A percentile compares a stretch with the other conserved stretches of the same genome.
These are phyloP conservation scores for Lepiota venenata DNA, from an alignment of 768 basidiomycete genomes.

Conservation along the genomic window DNA sequence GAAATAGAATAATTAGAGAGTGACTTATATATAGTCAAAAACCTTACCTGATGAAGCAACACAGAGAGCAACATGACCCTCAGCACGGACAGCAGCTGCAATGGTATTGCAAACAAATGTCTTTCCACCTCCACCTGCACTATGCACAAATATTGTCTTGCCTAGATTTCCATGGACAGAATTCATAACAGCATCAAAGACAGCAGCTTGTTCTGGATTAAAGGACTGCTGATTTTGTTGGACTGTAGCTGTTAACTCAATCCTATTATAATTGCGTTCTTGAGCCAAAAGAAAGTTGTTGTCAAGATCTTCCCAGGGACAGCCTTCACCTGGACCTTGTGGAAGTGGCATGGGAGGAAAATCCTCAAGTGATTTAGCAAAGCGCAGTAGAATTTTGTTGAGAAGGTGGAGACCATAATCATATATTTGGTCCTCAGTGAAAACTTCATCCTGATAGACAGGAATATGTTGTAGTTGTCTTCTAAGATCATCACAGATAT, in stretches of 20 bases:
- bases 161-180: constrained; percentile 19
- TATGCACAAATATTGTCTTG: constrained; percentile 34
- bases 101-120: constrained; percentile 40
- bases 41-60: constrained; percentile 49
- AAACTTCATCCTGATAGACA: constrained; percentile 12
- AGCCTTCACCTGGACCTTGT: background rate
- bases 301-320: constrained; percentile 20
- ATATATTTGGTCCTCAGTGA: constrained; percentile 27
- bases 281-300: constrained; percentile 29
- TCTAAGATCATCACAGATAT: too few species aligned
- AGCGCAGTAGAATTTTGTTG: too few species aligned
- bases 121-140: constrained; percentile 42
- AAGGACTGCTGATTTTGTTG: background rate
- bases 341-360: constrained; percentile 30
- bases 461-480: background rate
- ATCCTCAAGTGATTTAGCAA: constrained; percentile 19
- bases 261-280: constrained; percentile 25
- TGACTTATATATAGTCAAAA: too few species aligned
- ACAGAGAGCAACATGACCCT: constrained; percentile 36
- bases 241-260: background rate
- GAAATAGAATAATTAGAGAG: too few species aligned
- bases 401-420: too few species aligned
- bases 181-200: constrained; percentile 24
- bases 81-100: constrained; percentile 21
- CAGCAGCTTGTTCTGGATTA: constrained; percentile 26